Evolutionary conservation across 257 asterid genomes (phyloP).

Genomic region (Solanum ossicruentum): DNA sequence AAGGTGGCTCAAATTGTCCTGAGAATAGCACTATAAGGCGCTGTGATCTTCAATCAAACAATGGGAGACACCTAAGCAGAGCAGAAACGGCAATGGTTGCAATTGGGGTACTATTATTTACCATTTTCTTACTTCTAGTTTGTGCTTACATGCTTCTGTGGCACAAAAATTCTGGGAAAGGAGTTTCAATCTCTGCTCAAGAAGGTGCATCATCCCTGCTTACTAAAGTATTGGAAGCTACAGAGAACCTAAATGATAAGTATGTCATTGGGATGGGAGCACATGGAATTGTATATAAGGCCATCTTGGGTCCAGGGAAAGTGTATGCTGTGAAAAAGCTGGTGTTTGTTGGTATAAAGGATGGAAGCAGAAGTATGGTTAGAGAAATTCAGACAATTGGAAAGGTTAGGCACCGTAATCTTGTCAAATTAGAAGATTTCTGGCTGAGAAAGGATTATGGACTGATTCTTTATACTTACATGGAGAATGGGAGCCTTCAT

Average conservation of each 20-base stretch:
- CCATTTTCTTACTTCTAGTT: conserved; percentile 21
- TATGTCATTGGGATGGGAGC: conserved; percentile 68
- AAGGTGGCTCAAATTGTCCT: conserved; percentile 18
- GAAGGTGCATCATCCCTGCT: conserved; percentile 66
- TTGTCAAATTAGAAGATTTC: conserved; percentile 51
- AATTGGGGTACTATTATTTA: conserved; percentile 21
- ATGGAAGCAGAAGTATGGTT: conserved; percentile 46
- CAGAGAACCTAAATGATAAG: conserved; percentile 49
- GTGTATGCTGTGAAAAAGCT: conserved; percentile 67
- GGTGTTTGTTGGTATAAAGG: conserved; percentile 25
- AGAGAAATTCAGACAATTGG: conserved; percentile 72
- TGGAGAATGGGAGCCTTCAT: conserved; percentile 73
- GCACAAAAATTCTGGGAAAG: conserved; percentile 7
- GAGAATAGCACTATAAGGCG: conserved; percentile 13
- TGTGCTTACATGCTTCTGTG: conserved; percentile 13
- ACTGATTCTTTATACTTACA: conserved; percentile 46
- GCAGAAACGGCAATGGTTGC: conserved; percentile 24
- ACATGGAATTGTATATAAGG: conserved; percentile 72
- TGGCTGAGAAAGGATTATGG: conserved; percentile 81
- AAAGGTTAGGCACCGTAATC: conserved; percentile 71
- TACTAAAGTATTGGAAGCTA: conserved; percentile 50
- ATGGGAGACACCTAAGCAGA: conserved; percentile 11
- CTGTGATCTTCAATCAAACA: conserved; percentile 23
- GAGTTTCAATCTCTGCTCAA: conserved; percentile 19
- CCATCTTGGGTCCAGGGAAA: conserved; percentile 28